Percentiles rank a stretch among this genome's conserved stretches.
Conservation (phyloP, 2,329 filamentous ascomycete species). For the Aspergillus tamarii region DNA sequence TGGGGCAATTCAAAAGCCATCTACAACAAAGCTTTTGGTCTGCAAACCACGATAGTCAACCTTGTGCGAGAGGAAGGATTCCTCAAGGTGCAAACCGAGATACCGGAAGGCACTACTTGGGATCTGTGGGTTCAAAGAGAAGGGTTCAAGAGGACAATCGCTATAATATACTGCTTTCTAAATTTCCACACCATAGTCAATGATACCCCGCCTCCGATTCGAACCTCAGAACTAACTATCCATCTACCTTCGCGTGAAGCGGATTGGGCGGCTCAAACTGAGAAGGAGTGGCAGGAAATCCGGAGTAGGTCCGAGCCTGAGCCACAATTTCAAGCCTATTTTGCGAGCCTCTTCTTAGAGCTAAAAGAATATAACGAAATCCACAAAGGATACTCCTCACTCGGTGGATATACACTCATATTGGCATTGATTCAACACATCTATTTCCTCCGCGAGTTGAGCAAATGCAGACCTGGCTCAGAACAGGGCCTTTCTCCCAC, state of each 20-base stretch:
- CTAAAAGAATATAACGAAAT: not conserved
- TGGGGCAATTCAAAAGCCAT: constrained; percentile 8
- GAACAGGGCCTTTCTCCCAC: not conserved
- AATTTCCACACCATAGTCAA: constrained; percentile 4
- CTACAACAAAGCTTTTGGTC: constrained; percentile 1
- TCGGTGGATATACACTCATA: constrained; percentile 70
- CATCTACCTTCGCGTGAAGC: not conserved
- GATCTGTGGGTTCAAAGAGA: not conserved
- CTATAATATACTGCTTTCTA: constrained; percentile 5
- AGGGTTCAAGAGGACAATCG: not conserved
- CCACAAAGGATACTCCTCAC: constrained; percentile 36
- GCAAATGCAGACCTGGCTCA: not conserved
- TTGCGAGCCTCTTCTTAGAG: not conserved
- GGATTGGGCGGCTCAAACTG: not conserved
- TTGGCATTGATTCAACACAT: constrained; percentile 72
- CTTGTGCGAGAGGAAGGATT: not conserved
- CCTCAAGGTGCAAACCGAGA: not conserved
- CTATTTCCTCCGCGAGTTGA: constrained; percentile 60
- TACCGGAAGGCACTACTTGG: not conserved
- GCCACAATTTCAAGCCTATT: not conserved
- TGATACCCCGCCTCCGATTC: not conserved
- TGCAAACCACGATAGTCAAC: constrained; percentile 2
- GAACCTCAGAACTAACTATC: not conserved
- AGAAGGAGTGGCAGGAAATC: not conserved
- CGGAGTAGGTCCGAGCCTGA: not conserved